These are phyloP conservation scores for Termitomyces sp. DNA, from an alignment of 768 basidiomycete genomes.

Conservation along the genomic window DNA sequence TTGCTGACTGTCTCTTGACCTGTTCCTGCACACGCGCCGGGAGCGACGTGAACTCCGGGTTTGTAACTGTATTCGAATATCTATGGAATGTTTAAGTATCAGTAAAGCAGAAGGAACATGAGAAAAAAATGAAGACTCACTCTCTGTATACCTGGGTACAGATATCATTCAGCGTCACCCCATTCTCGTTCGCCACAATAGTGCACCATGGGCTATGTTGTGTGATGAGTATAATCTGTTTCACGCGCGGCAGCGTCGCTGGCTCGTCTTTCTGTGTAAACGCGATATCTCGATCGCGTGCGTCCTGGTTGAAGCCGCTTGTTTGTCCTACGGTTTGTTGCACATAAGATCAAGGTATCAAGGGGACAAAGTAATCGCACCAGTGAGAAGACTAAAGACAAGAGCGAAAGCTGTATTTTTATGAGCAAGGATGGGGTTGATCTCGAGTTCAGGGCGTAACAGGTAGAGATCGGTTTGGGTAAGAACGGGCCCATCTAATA, in stretches of 20 bases:
- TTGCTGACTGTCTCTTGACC: conserved; percentile 56
- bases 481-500: conserved; percentile 72
- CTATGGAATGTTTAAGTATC: conserved; percentile 29
- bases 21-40: conserved; percentile 68
- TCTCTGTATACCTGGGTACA: conserved; percentile 71
- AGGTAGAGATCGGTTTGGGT: conserved; percentile 81
- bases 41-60: conserved; percentile 58
- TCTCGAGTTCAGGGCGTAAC: conserved; percentile 61
- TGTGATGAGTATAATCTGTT: conserved; percentile 56
- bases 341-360: not conserved
- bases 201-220: conserved; percentile 75
- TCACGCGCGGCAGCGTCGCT: conserved; percentile 65
- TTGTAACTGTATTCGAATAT: conserved; percentile 65
- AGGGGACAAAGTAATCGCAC: conserved; percentile 29
- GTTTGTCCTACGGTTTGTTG: conserved; percentile 44
- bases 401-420: conserved; percentile 50
- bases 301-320: conserved; percentile 57
- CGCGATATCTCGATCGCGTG: conserved; percentile 56
- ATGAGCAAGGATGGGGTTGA: conserved; percentile 70
- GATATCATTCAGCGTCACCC: conserved; percentile 78
- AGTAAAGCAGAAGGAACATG: not conserved
- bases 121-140: conserved; percentile 37
- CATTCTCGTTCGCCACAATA: conserved; percentile 63
- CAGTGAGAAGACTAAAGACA: conserved; percentile 68
- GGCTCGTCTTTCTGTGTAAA: conserved; percentile 56